Evolutionary conservation across 345 rosid species (phyloP), one percentile per base, ranked within the genome.

Genomic region (Gossypium australe): DNA sequence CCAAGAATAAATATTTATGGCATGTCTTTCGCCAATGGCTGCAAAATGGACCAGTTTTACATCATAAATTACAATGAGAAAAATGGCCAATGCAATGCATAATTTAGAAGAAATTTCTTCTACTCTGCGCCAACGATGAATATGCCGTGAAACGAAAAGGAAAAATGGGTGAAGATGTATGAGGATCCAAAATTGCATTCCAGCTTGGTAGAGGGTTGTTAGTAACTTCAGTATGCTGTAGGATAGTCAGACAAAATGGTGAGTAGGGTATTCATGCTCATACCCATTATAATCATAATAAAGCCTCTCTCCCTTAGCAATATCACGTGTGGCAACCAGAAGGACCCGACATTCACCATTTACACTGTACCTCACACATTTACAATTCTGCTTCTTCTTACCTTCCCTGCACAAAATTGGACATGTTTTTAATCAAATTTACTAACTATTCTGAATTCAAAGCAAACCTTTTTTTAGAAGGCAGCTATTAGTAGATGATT

Each of bases 201-300:
- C 71, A 34, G 45, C 76, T 71, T 69, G 67, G 64, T 68, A 63
- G n/a, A 57, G 72, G 70, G 74, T 53, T 71, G 75, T 75, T 75
- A 79, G 79, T 55, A 68, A 64, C 60, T 56, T 56, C 60, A 56
- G 27, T 56, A 18, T 44, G 61, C 63, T 51, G 62, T 78, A 51
- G 24, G 79, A 62, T 77, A 41, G 74, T 90, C 85, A 92, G 71
- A 94, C 79, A 84, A 94, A 92, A 86, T 90, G 90, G 57, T 94
- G 90, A 67, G 98, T 94, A 10, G 98, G 98, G 77, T 94, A 94
- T 78, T 89, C 97, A 72, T 94, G 86, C 86, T 92, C 97, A 76
- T 90, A 85, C 73, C 97, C 98, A 81, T 94, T 94, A 77, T 94
- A 94, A 81, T 94, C 97, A 84, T 94, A 94, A 73, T 94, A 94